phyloP scores from a whole-genome alignment of 805 yeast genomes.

The Kockiozyma suomiensis region DNA sequence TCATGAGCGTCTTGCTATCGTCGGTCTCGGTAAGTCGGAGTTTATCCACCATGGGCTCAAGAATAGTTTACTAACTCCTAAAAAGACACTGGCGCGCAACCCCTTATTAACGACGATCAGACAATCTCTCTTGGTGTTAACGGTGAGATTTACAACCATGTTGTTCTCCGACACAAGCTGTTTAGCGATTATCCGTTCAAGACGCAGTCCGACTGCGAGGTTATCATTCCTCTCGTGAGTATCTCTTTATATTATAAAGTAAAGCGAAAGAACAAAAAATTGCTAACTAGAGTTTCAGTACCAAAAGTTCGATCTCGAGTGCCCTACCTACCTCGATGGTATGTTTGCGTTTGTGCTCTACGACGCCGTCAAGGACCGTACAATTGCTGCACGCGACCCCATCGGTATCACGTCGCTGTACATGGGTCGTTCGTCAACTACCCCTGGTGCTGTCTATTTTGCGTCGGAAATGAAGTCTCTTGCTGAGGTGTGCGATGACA shows the following conservation, averaged over 20 bases:
- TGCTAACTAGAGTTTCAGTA: slow-evolving; percentile 46
- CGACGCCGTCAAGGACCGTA: slow-evolving; percentile 81
- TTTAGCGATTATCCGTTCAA: slow-evolving; percentile 67
- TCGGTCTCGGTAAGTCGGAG: slow-evolving; percentile 65
- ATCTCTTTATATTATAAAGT: no score
- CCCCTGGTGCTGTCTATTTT: slow-evolving; percentile 79
- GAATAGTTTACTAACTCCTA: not conserved
- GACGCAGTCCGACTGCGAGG: slow-evolving; percentile 95
- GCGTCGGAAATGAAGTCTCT: slow-evolving; percentile 95
- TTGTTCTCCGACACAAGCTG: slow-evolving; percentile 76
- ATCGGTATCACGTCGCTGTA: slow-evolving; percentile 95
- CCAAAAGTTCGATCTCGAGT: slow-evolving; percentile 81
- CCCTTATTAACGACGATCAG: slow-evolving; percentile 80
- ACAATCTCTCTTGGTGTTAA: slow-evolving; percentile 79
- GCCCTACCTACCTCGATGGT: slow-evolving; percentile 93
- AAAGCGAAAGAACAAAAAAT: no score
- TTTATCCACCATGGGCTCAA: not conserved
- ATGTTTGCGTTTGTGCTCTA: slow-evolving; percentile 96
- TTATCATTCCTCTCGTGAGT: slow-evolving; percentile 76
- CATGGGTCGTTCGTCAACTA: slow-evolving; percentile 76
- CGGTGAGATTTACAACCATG: slow-evolving; percentile 98
- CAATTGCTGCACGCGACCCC: slow-evolving; percentile 97
- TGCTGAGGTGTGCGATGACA: slow-evolving; percentile 90
- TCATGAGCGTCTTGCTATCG: slow-evolving; percentile 97
- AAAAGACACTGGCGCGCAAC: slow-evolving; percentile 98